A percentile compares a stretch with the other conserved stretches of the same genome.
Evolutionary conservation across 495 filamentous ascomycete genomes (phyloP).

Genomic region (Ascobolus immersus): DNA sequence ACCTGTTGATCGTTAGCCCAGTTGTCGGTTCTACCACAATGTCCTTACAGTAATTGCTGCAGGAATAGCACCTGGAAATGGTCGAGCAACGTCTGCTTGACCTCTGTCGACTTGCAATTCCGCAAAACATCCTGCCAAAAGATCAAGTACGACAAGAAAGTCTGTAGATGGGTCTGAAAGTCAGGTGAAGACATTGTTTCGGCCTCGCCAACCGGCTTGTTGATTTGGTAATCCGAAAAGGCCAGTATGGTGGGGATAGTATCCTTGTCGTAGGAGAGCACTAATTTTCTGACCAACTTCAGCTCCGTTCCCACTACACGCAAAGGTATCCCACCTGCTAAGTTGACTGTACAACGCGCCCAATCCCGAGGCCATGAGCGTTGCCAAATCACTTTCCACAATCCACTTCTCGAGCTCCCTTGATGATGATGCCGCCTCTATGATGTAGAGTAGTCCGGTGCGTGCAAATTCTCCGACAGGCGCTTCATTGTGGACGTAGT

Average conservation of each 20-base stretch:
- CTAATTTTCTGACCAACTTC: constrained; percentile 26
- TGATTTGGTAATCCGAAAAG: constrained; percentile 56
- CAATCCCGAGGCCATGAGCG: constrained; percentile 84
- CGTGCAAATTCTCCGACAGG: constrained; percentile 89
- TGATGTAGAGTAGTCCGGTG: constrained; percentile 82
- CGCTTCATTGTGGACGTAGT: constrained; percentile 86
- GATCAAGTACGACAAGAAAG: constrained; percentile 76
- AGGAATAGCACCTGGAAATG: constrained; percentile 95
- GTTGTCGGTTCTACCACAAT: constrained; percentile 2
- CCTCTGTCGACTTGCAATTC: constrained; percentile 72
- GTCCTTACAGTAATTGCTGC: constrained; percentile 63
- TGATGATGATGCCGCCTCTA: constrained; percentile 71
- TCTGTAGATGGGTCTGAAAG: constrained; percentile 59
- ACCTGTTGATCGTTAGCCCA: constrained; percentile 27
- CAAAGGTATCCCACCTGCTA: constrained; percentile 34
- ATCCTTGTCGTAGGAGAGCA: constrained; percentile 33
- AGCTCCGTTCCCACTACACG: constrained; percentile 16
- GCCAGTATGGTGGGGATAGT: constrained; percentile 57
- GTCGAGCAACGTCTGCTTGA: constrained; percentile 75
- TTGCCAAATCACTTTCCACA: constrained; percentile 86
- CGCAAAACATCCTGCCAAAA: constrained; percentile 98
- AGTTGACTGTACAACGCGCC: constrained; percentile 92
- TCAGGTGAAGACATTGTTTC: constrained; percentile 40
- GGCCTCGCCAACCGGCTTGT: constrained; percentile 28
- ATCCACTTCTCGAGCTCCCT: constrained; percentile 75